Evolutionary conservation across 2,329 filamentous ascomycete genomes (phyloP), one percentile per base, ranked within the genome.

Genomic region (Talaromyces atroroseus): DNA sequence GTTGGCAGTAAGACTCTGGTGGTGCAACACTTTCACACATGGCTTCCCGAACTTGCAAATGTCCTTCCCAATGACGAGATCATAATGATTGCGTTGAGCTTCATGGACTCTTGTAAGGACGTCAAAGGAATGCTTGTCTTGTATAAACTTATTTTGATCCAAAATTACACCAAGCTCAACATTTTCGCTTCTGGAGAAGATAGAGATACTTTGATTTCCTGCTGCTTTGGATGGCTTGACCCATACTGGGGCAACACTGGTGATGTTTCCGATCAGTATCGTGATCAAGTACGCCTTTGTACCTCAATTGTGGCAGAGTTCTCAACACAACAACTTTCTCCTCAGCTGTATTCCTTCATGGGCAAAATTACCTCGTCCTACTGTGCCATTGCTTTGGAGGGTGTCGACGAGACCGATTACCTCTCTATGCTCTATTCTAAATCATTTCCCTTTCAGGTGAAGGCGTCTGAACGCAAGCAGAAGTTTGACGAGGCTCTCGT

Each of bases 21-120:
- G 2, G 91, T 97, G 12, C 94, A 99, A 71, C 90, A 97, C 70
- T 95, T 97, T 70, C 92, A 97, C 68, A 89, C 89, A 0, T 99
- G 94, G 94, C 78, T 99, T n/a, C 92, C 94, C 0, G 92, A 97
- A 68, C 82, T 99, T 10, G 80, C 84, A 0, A 84, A 86, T 1
- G 79, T 94, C 38, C 80, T 97, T 67, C 83, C 82, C 3, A 85
- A 87, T 0, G 87, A 91, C 64, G 92, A 97, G 69, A 92, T 96
- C 47, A 77, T 96, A 52, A 88, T 95, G 65, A 88, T 96, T 61
- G 90, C 92, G 42, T 89, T 95, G 60, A 90, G 92, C 72, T 95
- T 97, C 67, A 87, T 97, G 77, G 91, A 96, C 67, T 90, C 94
- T 1, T 96, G 92, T 74, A 83, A 85, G 2, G 78, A 85, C 26